These are phyloP conservation scores for Paralagenidium karlingii DNA, from an alignment of 352 stramenopile species.

Conservation along the genomic window DNA sequence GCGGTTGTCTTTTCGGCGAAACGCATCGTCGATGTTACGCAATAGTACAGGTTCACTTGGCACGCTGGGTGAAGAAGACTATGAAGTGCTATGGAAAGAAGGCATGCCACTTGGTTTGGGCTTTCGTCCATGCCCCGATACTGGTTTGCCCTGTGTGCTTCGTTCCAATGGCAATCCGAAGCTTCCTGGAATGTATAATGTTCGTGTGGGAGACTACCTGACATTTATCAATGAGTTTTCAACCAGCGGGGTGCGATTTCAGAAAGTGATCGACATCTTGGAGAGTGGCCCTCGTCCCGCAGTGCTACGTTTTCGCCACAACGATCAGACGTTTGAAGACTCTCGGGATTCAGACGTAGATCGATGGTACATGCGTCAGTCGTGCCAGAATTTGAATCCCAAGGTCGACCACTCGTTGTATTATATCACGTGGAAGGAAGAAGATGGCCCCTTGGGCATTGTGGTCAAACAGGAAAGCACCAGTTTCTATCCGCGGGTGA, in stretches of 20 bases:
- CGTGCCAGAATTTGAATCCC: constrained; percentile 63
- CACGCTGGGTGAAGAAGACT: constrained; percentile 72
- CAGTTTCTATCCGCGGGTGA: constrained; percentile 78
- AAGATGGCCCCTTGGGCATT: constrained; percentile 73
- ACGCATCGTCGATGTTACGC: constrained; percentile 53
- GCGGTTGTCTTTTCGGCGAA: constrained; percentile 55
- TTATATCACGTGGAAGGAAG: constrained; percentile 85
- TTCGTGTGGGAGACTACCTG: constrained; percentile 61
- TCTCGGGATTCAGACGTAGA: constrained; percentile 42
- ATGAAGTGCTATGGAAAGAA: constrained; percentile 79
- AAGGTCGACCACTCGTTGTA: constrained; percentile 79
- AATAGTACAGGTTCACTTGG: constrained; percentile 57
- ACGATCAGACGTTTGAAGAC: constrained; percentile 48
- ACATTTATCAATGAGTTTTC: constrained; percentile 84
- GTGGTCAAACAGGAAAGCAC: constrained; percentile 80
- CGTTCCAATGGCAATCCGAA: constrained; percentile 66
- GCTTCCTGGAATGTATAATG: constrained; percentile 77
- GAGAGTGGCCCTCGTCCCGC: constrained; percentile 64
- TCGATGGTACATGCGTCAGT: constrained; percentile 38
- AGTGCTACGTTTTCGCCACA: constrained; percentile 76
- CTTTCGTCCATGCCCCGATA: constrained; percentile 67
- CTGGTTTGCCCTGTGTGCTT: constrained; percentile 60
- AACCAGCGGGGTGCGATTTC: constrained; percentile 64
- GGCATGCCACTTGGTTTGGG: constrained; percentile 69
- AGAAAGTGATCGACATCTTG: constrained; percentile 80